A percentile compares a stretch with the other conserved stretches of the same genome.
Evolutionary conservation across 208 protist genomes (phyloP).

Genomic region (Trypanosoma melophagium): DNA sequence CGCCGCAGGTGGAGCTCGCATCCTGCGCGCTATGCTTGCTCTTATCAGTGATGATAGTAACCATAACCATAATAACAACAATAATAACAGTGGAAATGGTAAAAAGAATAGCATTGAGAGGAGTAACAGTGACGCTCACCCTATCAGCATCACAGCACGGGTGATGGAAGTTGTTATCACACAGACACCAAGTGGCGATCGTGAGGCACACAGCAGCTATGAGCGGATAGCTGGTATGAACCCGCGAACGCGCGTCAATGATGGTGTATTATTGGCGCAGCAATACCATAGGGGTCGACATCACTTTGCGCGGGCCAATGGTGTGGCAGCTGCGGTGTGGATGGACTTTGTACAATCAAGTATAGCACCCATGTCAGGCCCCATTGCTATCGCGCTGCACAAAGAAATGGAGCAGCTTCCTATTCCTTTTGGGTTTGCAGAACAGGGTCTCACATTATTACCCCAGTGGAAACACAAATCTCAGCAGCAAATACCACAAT

Average conservation of each 20-base stretch:
- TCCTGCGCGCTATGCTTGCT: too few species aligned
- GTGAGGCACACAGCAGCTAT: conserved; percentile 32
- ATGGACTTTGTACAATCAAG: background rate
- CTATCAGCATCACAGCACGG: conserved; percentile 33
- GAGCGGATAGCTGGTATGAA: conserved; percentile 38
- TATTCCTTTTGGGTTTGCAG: background rate
- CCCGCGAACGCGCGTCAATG: conserved; percentile 26
- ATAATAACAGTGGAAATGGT: background rate
- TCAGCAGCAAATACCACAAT: background rate
- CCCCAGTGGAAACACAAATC: background rate
- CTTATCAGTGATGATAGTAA: too few species aligned
- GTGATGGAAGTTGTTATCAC: conserved; percentile 45
- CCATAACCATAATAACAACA: background rate
- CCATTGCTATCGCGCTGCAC: background rate
- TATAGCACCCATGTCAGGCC: background rate
- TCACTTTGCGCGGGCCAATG: conserved; percentile 26
- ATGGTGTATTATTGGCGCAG: conserved; percentile 36
- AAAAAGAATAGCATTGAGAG: background rate
- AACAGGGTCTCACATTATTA: background rate
- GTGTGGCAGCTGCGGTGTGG: conserved; percentile 16
- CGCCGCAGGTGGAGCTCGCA: too few species aligned
- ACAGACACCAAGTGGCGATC: conserved; percentile 32
- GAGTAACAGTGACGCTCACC: background rate
- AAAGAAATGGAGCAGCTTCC: conserved; percentile 12
- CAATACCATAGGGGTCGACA: conserved; percentile 31